Evolutionary conservation across 2,329 filamentous ascomycete species (phyloP), one percentile per base, ranked within the genome.

Genomic region (Furcasterigmium sp.): DNA sequence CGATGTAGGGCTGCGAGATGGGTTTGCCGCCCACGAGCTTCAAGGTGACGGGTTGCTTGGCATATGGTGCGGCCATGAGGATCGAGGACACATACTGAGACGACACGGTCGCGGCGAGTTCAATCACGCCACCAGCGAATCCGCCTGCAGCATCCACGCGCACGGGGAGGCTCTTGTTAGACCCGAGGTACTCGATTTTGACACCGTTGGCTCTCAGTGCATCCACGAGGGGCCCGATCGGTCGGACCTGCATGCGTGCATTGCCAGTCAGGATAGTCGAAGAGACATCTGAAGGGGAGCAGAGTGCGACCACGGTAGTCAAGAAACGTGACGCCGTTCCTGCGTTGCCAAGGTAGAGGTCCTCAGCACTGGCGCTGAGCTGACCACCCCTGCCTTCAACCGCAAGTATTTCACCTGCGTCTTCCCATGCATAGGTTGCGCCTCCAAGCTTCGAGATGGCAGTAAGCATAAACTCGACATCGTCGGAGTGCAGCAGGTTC

Each of bases 11-110:
- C 61, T 97, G 91, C 2, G 91, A 97, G 51, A 98, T 95, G 35
- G 93, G 91, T 63, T 95, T 97, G 43, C 91, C 93, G n/a, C 93
- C 93, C 11, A 97, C 85, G 30, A 98, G 76, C 32, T 84, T 85
- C 51, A 98, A 70, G 0, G 89, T 96, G 29, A 98, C 91, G 0
- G 91, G 87, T 49, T 90, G 83, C 67, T 95, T 96, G 37, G 93
- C 93, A 58, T 97, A 98, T 0, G 93, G 93, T 0, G 93, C 93
- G 46, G 90, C 94, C 88, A 98, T 94, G 41, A 98, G 73, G 50
- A 98, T 82, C 2, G 91, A 96, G 0, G 93, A 97, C 29, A 98
- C 93, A 59, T 97, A 98, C 67, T 98, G 93, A n/a, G 93, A 97
- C 8, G 93, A 98, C 14, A 97, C 86, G 34, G 93, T 97, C 1